Evolutionary conservation across 805 yeast species (phyloP).

Genomic region (Pichia phayaonensis): DNA sequence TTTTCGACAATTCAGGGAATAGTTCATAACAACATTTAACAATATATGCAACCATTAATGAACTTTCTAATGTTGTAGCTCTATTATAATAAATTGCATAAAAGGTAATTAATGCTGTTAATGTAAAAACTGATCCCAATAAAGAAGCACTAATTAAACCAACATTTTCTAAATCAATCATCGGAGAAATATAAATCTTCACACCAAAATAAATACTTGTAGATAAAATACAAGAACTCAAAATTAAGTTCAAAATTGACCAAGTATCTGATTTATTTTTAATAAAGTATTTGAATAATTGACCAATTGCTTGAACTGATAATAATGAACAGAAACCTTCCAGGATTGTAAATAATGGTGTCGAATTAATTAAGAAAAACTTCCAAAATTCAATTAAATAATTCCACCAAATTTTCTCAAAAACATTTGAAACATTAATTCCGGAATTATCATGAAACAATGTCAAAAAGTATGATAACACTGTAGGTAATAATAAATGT

Average conservation of each 20-base stretch:
- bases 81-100: slow-evolving; percentile 77
- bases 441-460: slow-evolving; percentile 33
- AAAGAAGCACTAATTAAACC: slow-evolving; percentile 72
- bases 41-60: slow-evolving; percentile 79
- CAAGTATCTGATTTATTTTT: slow-evolving; percentile 61
- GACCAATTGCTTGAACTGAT: slow-evolving; percentile 89
- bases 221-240: slow-evolving; percentile 69
- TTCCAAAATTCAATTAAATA: slow-evolving; percentile 61
- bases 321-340: slow-evolving; percentile 92
- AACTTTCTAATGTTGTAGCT: slow-evolving; percentile 88
- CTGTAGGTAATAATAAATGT: slow-evolving; percentile 73
- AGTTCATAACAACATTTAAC: slow-evolving; percentile 91
- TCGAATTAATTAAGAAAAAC: slow-evolving; percentile 61
- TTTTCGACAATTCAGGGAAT: slow-evolving; percentile 74
- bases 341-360: slow-evolving; percentile 79
- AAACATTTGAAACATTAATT: slow-evolving; percentile 7
- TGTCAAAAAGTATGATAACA: slow-evolving; percentile 61
- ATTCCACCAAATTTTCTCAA: slow-evolving; percentile 28
- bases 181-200: slow-evolving; percentile 71
- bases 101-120: slow-evolving; percentile 64
- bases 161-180: slow-evolving; percentile 47
- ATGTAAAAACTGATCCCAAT: slow-evolving; percentile 76
- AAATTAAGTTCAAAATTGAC: slow-evolving; percentile 65
- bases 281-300: slow-evolving; percentile 65
- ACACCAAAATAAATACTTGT: slow-evolving; percentile 71